Percentiles rank a stretch among this genome's conserved stretches.
These are phyloP conservation scores for Fraxinus sp. DNA, from an alignment of 305 asterid genomes.

Conservation along the genomic window DNA sequence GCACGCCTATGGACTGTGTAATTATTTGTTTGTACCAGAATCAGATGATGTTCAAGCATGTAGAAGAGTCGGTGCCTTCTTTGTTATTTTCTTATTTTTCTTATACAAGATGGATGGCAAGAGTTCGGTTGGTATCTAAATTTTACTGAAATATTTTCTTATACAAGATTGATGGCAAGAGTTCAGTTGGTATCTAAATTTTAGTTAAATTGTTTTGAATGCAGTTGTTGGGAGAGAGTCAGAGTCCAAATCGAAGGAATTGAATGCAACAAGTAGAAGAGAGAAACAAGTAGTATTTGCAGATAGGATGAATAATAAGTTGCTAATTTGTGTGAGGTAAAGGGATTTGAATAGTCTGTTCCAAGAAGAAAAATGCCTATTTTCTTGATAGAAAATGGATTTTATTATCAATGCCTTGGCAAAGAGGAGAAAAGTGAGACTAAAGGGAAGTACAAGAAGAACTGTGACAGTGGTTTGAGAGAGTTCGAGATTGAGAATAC, in stretches of 20 bases:
- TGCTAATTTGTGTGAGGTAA: conserved; percentile 42
- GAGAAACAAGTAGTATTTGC: conserved; percentile 68
- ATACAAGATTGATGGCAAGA: not conserved
- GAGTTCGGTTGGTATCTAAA: not conserved
- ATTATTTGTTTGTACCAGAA: conserved; percentile 46
- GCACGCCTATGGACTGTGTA: not conserved
- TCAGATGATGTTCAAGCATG: conserved; percentile 80
- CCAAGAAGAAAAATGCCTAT: conserved; percentile 26
- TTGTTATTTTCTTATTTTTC: conserved; percentile 10
- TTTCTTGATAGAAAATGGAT: conserved; percentile 25
- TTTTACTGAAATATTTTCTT: conserved; percentile 20
- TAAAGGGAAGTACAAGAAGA: conserved; percentile 50
- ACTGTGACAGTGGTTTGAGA: conserved; percentile 59
- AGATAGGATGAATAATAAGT: conserved; percentile 46
- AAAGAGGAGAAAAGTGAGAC: conserved; percentile 63
- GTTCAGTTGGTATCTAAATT: conserved; percentile 7
- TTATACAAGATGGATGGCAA: conserved; percentile 1
- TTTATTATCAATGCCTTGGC: conserved; percentile 44
- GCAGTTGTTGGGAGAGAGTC: conserved; percentile 95
- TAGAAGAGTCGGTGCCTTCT: conserved; percentile 67
- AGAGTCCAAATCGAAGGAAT: conserved; percentile 57
- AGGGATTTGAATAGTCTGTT: conserved; percentile 35
- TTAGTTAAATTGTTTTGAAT: conserved; percentile 20
- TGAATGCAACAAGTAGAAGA: conserved; percentile 47
- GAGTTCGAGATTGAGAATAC: conserved; percentile 55